Evolutionary conservation across 495 filamentous ascomycete species (phyloP).

Genomic region (Penicillium goetzii): DNA sequence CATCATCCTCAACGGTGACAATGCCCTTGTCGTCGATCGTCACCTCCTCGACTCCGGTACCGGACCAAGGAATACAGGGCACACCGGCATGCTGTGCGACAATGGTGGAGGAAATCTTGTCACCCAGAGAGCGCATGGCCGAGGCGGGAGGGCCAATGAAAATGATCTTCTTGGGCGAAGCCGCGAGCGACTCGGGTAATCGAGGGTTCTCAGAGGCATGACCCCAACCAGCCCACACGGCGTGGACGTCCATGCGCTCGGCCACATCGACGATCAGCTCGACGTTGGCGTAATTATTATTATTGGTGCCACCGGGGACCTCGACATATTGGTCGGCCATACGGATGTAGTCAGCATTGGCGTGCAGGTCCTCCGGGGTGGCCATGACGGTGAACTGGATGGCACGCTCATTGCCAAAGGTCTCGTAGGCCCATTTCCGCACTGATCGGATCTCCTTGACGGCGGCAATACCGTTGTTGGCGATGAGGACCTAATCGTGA

Average conservation of each 20-base stretch:
- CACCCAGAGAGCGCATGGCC: slow-evolving; percentile 97
- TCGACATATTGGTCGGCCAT: slow-evolving; percentile 99
- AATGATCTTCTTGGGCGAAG: slow-evolving; percentile 95
- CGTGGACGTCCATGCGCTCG: slow-evolving; percentile 98
- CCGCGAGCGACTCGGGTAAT: slow-evolving; percentile 91
- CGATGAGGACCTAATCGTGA: slow-evolving; percentile 83
- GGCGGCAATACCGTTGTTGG: slow-evolving; percentile 99
- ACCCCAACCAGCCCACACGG: slow-evolving; percentile 99
- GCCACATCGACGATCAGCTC: slow-evolving; percentile 99
- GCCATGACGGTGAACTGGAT: slow-evolving; percentile 99
- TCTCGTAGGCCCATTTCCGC: slow-evolving; percentile 99
- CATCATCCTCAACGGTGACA: slow-evolving; percentile 83
- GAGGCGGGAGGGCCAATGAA: slow-evolving; percentile 98
- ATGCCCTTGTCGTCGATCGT: slow-evolving; percentile 78
- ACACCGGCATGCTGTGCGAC: slow-evolving; percentile 97
- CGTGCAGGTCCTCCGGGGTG: slow-evolving; percentile 96
- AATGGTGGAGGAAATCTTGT: slow-evolving; percentile 99
- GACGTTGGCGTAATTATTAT: slow-evolving; percentile 99
- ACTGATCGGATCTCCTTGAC: slow-evolving; percentile 99
- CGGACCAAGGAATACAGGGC: slow-evolving; percentile 98
- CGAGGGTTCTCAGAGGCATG: slow-evolving; percentile 99
- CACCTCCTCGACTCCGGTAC: slow-evolving; percentile 85
- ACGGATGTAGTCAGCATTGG: slow-evolving; percentile 98
- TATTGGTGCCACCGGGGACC: slow-evolving; percentile 98
- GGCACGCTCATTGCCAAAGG: slow-evolving; percentile 94